Percentiles rank a stretch among this genome's conserved stretches.
phyloP scores from a whole-genome alignment of 176 grass and related monocot genomes.

The Aegilops umbellulata region DNA sequence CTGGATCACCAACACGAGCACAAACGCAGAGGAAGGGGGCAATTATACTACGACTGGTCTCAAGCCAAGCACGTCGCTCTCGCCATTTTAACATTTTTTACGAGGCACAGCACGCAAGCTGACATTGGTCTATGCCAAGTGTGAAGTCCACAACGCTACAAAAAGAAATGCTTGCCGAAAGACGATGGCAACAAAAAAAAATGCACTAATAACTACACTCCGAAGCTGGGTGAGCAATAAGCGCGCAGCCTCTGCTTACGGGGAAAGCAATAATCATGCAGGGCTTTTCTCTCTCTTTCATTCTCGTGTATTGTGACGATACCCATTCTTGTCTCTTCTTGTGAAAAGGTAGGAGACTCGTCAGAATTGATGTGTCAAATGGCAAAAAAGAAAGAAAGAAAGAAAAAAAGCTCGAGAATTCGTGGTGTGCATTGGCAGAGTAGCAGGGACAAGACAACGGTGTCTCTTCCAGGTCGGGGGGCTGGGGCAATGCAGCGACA shows the following conservation, averaged over 20 bases:
- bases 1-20: neutral
- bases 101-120: neutral
- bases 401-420: neutral
- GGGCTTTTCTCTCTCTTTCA: neutral
- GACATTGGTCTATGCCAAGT: constrained; percentile 34
- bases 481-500: neutral
- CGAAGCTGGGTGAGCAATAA: neutral
- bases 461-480: constrained; percentile 15
- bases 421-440: constrained; percentile 13
- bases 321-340: neutral
- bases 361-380: constrained; percentile 18
- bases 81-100: constrained; percentile 31
- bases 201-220: neutral
- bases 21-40: neutral
- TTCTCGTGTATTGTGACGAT: neutral
- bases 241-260: neutral
- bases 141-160: constrained; percentile 34
- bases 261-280: constrained; percentile 9
- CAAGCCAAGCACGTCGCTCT: constrained; percentile 7
- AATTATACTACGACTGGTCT: neutral
- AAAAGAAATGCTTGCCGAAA: neutral
- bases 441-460: constrained; percentile 14
- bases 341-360: neutral
- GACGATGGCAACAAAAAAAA: neutral
- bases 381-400: neutral